A percentile compares a stretch with the other conserved stretches of the same genome.
Conservation (phyloP, 2,329 filamentous ascomycete genomes). For the Fusarium sacchari region DNA sequence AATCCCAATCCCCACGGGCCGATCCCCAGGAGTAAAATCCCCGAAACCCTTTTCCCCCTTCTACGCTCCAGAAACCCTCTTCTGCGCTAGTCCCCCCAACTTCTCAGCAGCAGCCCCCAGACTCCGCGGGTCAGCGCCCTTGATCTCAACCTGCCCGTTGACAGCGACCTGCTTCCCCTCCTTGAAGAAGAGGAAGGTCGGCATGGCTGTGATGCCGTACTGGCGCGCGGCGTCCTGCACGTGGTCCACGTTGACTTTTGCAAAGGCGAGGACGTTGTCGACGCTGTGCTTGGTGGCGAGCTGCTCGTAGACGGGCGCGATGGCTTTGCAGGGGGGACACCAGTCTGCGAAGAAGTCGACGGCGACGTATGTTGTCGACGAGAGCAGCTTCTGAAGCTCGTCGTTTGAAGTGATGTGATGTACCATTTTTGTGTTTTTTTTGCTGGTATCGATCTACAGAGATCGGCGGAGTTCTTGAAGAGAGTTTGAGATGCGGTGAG, state of each 20-base stretch:
- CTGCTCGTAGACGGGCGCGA: conserved; percentile 56
- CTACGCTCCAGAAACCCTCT: conserved; percentile 35
- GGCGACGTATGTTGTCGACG: conserved; percentile 53
- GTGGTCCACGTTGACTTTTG: conserved; percentile 92
- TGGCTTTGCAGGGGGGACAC: conserved; percentile 61
- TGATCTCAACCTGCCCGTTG: conserved; percentile 47
- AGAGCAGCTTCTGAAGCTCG: conserved; percentile 52
- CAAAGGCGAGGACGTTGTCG: conserved; percentile 73
- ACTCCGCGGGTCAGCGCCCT: conserved; percentile 47
- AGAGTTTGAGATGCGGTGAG: not conserved
- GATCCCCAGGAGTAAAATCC: not conserved
- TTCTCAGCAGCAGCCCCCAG: conserved; percentile 52
- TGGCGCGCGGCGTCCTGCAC: conserved; percentile 78
- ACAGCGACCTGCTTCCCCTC: conserved; percentile 51
- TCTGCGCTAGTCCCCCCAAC: conserved; percentile 49
- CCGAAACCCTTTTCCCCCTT: not conserved
- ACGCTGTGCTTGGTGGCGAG: conserved; percentile 44
- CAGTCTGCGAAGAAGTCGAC: conserved; percentile 63
- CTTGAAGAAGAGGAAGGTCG: conserved; percentile 91
- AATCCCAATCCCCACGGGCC: not conserved
- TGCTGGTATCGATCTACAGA: conserved; percentile 6
- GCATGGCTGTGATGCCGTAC: conserved; percentile 89
- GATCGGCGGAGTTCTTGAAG: not conserved
- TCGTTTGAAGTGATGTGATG: conserved; percentile 45
- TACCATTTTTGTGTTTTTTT: conserved; percentile 20